Conservation (phyloP, 2,329 filamentous ascomycete species). For the Ceratocystis cacaofunesta region DNA sequence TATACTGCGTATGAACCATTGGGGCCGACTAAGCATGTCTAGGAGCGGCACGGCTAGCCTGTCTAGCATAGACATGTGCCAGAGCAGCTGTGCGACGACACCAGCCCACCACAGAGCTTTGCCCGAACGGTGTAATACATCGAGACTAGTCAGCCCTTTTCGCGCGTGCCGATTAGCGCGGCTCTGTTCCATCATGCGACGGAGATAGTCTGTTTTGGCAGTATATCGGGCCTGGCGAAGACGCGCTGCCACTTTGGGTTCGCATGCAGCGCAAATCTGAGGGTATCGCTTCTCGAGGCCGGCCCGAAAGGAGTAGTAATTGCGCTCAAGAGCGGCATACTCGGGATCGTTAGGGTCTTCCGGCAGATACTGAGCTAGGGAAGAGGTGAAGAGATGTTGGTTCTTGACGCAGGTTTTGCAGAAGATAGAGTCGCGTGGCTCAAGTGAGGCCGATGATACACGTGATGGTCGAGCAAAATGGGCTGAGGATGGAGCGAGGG, state of each 20-base stretch:
- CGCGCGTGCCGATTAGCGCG: constrained; percentile 26
- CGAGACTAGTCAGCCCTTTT: constrained; percentile 26
- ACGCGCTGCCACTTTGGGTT: constrained; percentile 53
- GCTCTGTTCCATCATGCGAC: constrained; percentile 57
- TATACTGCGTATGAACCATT: neutral
- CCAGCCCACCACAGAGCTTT: constrained; percentile 35
- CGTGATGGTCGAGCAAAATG: constrained; percentile 14
- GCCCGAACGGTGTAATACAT: constrained; percentile 30
- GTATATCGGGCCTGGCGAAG: constrained; percentile 62
- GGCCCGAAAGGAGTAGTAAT: constrained; percentile 54
- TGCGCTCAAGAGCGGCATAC: constrained; percentile 52
- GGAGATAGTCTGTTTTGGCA: constrained; percentile 67
- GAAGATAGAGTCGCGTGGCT: constrained; percentile 30
- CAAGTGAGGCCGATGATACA: constrained; percentile 23
- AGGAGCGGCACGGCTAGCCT: constrained; percentile 6
- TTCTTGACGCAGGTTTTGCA: constrained; percentile 78
- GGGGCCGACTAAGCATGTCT: neutral
- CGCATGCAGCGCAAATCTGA: constrained; percentile 71
- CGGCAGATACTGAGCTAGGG: constrained; percentile 65
- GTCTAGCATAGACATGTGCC: constrained; percentile 31
- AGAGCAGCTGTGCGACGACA: constrained; percentile 32
- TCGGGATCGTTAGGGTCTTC: constrained; percentile 49
- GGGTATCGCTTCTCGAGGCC: constrained; percentile 73
- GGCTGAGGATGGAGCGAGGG: constrained; percentile 25
- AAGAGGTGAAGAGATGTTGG: constrained; percentile 63